phyloP scores from a whole-genome alignment of 306 rosid genomes.

The Cucurbita argyrosperma region DNA sequence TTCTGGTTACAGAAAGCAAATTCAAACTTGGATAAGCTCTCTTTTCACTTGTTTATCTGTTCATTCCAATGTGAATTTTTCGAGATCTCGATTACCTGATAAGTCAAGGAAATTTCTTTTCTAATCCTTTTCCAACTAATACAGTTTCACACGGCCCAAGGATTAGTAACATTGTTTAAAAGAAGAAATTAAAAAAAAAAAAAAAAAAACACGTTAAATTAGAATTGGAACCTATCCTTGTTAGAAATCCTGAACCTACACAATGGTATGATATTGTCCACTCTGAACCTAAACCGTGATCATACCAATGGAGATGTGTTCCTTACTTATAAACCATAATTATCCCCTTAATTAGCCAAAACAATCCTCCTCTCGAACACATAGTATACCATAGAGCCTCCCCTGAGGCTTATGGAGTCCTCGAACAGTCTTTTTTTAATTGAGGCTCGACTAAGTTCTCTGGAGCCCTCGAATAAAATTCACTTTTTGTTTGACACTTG shows the following conservation, averaged over 20 bases:
- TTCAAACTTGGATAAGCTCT: not conserved
- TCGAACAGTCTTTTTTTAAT: too few species aligned
- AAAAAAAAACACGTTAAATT: not conserved
- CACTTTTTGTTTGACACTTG: too few species aligned
- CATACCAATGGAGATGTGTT: too few species aligned
- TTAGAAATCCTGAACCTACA: not conserved
- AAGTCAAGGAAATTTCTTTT: not conserved
- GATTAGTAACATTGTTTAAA: not conserved
- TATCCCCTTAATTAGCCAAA: too few species aligned
- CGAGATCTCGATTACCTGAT: not conserved
- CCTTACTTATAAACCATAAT: too few species aligned
- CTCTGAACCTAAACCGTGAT: too few species aligned
- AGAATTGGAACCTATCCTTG: not conserved
- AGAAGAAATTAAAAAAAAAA: not conserved
- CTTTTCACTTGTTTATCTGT: not conserved
- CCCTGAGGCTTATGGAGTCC: too few species aligned
- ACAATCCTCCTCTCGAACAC: too few species aligned
- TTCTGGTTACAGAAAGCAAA: conserved; percentile 1
- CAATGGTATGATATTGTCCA: too few species aligned
- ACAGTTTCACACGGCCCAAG: not conserved
- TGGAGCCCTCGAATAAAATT: too few species aligned
- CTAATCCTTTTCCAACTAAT: not conserved
- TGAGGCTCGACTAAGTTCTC: too few species aligned
- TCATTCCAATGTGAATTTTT: not conserved
- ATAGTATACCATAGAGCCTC: too few species aligned